These are phyloP conservation scores for Leccinum sublutescens DNA, from an alignment of 768 basidiomycete genomes.

Conservation along the genomic window DNA sequence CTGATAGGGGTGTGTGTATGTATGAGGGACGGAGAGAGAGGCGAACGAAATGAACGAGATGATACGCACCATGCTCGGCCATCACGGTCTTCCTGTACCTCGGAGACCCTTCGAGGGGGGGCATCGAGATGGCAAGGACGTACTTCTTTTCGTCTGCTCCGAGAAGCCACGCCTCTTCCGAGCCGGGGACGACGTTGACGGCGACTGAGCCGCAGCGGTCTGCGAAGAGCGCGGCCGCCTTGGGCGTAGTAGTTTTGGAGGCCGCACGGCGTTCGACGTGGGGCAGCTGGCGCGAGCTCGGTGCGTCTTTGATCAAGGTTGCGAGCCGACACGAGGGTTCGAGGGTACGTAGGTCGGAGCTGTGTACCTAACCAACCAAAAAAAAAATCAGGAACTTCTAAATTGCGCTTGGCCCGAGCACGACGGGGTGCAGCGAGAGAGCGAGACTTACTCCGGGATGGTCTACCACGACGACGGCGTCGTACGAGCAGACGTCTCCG, in stretches of 20 bases:
- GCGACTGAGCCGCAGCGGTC: constrained; percentile 52
- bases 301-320: constrained; percentile 44
- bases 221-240: constrained; percentile 45
- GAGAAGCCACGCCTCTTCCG: constrained; percentile 36
- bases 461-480: constrained; percentile 65
- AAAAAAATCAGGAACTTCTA: neutral
- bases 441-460: constrained; percentile 64
- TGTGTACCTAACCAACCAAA: constrained; percentile 36
- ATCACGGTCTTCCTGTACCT: constrained; percentile 47
- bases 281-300: constrained; percentile 60
- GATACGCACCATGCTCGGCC: constrained; percentile 52
- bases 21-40: neutral
- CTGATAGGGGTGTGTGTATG: constrained; percentile 27
- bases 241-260: constrained; percentile 15
- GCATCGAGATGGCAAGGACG: constrained; percentile 57
- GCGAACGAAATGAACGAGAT: neutral
- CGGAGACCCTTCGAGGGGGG: constrained; percentile 41
- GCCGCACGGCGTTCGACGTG: constrained; percentile 42
- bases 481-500: constrained; percentile 56
- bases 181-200: constrained; percentile 42
- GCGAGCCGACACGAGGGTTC: constrained; percentile 50
- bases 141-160: constrained; percentile 43
- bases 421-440: neutral
- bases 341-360: constrained; percentile 70
- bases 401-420: neutral